These are phyloP conservation scores for Terfezia claveryi DNA, from an alignment of 495 filamentous ascomycete species.

Conservation along the genomic window DNA sequence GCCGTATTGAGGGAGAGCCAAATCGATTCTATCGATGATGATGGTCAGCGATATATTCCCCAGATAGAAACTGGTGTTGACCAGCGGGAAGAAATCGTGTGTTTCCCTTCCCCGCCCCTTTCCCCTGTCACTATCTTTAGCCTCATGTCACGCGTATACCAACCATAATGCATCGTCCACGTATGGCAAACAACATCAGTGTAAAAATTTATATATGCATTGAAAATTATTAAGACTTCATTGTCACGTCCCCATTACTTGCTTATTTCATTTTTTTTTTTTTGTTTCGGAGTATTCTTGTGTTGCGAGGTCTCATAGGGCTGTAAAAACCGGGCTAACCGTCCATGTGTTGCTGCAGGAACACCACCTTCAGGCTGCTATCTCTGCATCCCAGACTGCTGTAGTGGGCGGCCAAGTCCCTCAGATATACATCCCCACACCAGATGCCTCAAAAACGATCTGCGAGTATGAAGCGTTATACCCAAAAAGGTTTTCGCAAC, in stretches of 20 bases:
- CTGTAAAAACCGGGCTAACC: neutral
- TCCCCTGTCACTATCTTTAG: conserved; percentile 19
- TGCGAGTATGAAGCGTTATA: conserved; percentile 69
- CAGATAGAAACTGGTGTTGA: conserved; percentile 93
- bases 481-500: conserved; percentile 51
- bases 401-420: conserved; percentile 48
- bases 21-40: conserved; percentile 55
- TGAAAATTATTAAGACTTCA: neutral
- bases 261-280: neutral
- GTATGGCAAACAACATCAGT: too few species aligned
- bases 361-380: conserved; percentile 90
- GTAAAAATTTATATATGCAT: too few species aligned
- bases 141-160: conserved; percentile 10
- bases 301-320: neutral
- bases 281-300: neutral
- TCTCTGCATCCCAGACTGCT: conserved; percentile 48
- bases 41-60: conserved; percentile 40
- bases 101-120: conserved; percentile 26
- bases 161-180: too few species aligned
- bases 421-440: conserved; percentile 65
- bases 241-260: neutral
- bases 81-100: conserved; percentile 86
- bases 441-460: conserved; percentile 44
- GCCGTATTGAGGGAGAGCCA: conserved; percentile 72
- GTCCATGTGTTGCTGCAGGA: conserved; percentile 35